Conservation (phyloP, 164 flowering plant genomes). For the Chloranthus sessilifolius region DNA sequence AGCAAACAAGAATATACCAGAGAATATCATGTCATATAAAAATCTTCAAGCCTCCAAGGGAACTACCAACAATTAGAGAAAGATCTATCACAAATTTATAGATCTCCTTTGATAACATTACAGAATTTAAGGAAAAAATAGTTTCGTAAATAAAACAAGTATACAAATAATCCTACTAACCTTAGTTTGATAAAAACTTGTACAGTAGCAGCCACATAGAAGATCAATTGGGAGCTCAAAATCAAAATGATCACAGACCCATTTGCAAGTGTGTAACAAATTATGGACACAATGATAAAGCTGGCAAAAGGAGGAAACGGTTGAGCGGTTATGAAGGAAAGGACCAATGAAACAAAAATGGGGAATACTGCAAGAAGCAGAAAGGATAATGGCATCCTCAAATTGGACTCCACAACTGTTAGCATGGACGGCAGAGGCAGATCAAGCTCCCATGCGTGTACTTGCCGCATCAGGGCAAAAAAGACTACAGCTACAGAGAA, state of each 20-base stretch:
- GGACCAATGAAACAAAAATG: conserved; percentile 42
- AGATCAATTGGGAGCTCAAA: conserved; percentile 51
- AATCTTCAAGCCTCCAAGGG: too few species aligned
- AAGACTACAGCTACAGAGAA: conserved; percentile 64
- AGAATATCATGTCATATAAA: too few species aligned
- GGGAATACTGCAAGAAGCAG: conserved; percentile 53
- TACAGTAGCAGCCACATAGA: conserved; percentile 56
- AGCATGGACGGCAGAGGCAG: conserved; percentile 73
- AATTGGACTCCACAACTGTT: conserved; percentile 70
- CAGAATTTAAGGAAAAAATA: not conserved
- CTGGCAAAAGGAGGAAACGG: conserved; percentile 56
- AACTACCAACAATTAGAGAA: too few species aligned
- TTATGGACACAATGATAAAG: conserved; percentile 49
- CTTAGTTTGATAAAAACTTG: conserved; percentile 65
- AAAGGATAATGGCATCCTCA: conserved; percentile 65
- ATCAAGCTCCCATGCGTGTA: conserved; percentile 76
- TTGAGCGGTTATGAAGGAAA: conserved; percentile 43
- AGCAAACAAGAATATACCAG: too few species aligned
- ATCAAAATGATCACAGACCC: conserved; percentile 53
- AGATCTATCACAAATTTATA: too few species aligned
- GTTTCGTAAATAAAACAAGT: not conserved
- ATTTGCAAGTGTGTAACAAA: conserved; percentile 77
- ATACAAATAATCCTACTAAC: conserved; percentile 34
- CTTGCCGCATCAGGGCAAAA: conserved; percentile 90
- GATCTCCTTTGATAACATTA: too few species aligned